phyloP scores from a whole-genome alignment of 306 rosid species.

The Sesbania bispinosa region DNA sequence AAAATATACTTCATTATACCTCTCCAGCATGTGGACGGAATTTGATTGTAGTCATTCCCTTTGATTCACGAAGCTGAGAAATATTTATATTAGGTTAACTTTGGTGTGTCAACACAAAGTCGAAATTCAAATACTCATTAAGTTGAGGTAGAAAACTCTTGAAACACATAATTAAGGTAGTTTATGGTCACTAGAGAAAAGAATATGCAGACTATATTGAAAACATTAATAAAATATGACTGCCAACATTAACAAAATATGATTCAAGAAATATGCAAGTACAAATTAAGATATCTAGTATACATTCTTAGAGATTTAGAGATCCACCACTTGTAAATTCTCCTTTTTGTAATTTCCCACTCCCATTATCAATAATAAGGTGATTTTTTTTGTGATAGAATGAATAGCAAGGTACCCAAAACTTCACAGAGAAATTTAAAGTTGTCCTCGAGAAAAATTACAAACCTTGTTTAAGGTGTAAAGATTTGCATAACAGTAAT shows the following conservation, averaged over 20 bases:
- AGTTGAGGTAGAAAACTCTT: conserved; percentile 4
- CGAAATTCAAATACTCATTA: neutral
- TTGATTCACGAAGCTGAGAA: conserved; percentile 95
- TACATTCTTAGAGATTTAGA: neutral
- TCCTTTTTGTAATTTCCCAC: neutral
- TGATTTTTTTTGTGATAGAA: neutral
- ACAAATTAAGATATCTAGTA: neutral
- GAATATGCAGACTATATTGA: neutral
- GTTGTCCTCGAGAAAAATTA: conserved; percentile 1
- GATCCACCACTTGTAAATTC: neutral
- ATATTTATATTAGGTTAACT: conserved; percentile 27
- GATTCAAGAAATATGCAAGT: neutral
- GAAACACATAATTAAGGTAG: neutral
- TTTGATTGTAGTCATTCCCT: conserved; percentile 93
- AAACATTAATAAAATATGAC: neutral
- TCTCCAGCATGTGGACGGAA: conserved; percentile 99
- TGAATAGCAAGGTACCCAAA: neutral
- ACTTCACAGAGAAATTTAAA: neutral
- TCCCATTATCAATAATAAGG: neutral
- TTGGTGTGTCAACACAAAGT: conserved; percentile 1
- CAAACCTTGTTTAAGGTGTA: conserved; percentile 85
- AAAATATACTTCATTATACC: conserved; percentile 46
- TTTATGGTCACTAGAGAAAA: neutral
- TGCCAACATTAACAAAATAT: neutral
- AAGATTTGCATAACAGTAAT: conserved; percentile 97